phyloP scores from a whole-genome alignment of 257 asterid genomes.

The Gentiana dahurica region DNA sequence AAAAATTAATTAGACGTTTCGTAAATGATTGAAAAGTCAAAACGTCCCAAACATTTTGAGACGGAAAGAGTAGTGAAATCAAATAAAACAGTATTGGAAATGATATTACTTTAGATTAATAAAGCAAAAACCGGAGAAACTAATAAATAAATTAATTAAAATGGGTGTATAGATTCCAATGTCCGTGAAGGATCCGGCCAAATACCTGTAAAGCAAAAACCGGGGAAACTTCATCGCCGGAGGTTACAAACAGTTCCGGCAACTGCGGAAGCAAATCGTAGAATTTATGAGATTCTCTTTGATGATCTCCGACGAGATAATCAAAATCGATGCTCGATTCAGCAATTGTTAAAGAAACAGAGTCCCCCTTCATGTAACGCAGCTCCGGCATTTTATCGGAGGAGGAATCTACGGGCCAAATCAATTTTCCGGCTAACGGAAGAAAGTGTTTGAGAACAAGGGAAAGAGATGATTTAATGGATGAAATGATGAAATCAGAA shows the following conservation, averaged over 20 bases:
- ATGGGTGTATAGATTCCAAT: no score
- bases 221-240: slow-evolving; percentile 6
- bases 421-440: slow-evolving; percentile 35
- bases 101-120: no score
- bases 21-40: no score
- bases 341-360: slow-evolving; percentile 22
- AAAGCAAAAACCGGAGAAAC: no score
- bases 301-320: slow-evolving; percentile 18
- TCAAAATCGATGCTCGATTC: slow-evolving; percentile 21
- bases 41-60: no score
- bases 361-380: slow-evolving; percentile 17
- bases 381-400: slow-evolving; percentile 13
- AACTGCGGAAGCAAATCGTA: slow-evolving; percentile 22
- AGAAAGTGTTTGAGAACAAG: slow-evolving; percentile 31
- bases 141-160: no score
- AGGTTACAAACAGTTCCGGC: not conserved
- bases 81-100: no score
- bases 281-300: slow-evolving; percentile 11
- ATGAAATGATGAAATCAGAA: slow-evolving; percentile 18
- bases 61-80: no score
- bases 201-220: slow-evolving; percentile 25
- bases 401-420: slow-evolving; percentile 1
- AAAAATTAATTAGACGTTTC: no score
- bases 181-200: no score
- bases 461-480: slow-evolving; percentile 25